Evolutionary conservation across 2,329 filamentous ascomycete genomes (phyloP).

Genomic region (Fusarium redolens): DNA sequence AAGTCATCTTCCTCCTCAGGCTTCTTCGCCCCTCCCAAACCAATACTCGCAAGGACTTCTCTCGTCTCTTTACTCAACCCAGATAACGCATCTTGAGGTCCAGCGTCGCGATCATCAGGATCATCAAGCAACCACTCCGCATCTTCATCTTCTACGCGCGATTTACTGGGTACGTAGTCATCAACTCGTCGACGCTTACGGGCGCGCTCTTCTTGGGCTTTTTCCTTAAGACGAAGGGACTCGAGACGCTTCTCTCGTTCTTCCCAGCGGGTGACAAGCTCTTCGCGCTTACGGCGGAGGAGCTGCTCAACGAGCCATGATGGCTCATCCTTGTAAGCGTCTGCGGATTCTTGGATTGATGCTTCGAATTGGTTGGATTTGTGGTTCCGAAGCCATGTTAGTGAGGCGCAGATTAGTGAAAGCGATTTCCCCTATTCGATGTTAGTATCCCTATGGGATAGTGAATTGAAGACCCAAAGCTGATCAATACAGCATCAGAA

Average conservation of each 20-base stretch:
- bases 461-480: background rate
- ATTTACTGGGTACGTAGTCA: slow-evolving; percentile 29
- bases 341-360: slow-evolving; percentile 58
- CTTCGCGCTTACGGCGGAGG: slow-evolving; percentile 73
- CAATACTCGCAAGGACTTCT: slow-evolving; percentile 76
- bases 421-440: slow-evolving; percentile 82
- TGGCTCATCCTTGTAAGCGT: slow-evolving; percentile 73
- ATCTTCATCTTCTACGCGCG: slow-evolving; percentile 63
- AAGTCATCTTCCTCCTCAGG: slow-evolving; percentile 57
- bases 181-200: slow-evolving; percentile 61
- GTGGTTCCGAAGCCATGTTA: slow-evolving; percentile 91
- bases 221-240: slow-evolving; percentile 71
- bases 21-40: slow-evolving; percentile 54
- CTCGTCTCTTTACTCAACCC: slow-evolving; percentile 80
- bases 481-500: too few species aligned
- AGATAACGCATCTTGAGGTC: slow-evolving; percentile 55
- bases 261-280: slow-evolving; percentile 73
- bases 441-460: slow-evolving; percentile 2
- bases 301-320: slow-evolving; percentile 87
- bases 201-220: slow-evolving; percentile 64
- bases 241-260: slow-evolving; percentile 80
- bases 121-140: slow-evolving; percentile 81
- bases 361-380: slow-evolving; percentile 71
- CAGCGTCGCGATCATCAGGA: slow-evolving; percentile 61
- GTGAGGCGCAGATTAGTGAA: slow-evolving; percentile 86